phyloP scores from a whole-genome alignment of 805 yeast species.

The Teunomyces tritomae region DNA sequence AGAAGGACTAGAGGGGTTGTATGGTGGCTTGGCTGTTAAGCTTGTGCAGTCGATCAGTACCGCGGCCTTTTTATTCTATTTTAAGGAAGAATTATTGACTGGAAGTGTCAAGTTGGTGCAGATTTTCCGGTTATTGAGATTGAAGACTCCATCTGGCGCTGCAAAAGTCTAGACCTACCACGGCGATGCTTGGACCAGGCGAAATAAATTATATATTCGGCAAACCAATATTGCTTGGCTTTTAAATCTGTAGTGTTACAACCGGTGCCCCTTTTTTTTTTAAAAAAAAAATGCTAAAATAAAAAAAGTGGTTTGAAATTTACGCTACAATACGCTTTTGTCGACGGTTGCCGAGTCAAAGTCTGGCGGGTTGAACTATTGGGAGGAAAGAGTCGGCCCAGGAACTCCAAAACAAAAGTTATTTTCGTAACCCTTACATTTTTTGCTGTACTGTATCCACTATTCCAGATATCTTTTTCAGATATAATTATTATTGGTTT shows the following conservation, averaged over 20 bases:
- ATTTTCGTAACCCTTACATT: too few relatives aligned
- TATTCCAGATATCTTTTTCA: too few relatives aligned
- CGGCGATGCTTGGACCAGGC: neutral
- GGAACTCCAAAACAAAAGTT: too few relatives aligned
- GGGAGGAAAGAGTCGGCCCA: too few relatives aligned
- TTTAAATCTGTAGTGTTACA: neutral
- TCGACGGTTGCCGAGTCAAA: too few relatives aligned
- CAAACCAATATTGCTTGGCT: neutral
- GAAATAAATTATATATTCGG: neutral
- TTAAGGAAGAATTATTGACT: constrained; percentile 78
- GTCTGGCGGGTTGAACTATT: too few relatives aligned
- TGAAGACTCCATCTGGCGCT: constrained; percentile 14
- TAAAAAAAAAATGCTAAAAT: too few relatives aligned
- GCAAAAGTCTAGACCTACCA: neutral
- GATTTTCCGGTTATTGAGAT: constrained; percentile 28
- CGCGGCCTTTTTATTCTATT: constrained; percentile 86
- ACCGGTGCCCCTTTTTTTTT: neutral
- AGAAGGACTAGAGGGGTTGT: constrained; percentile 77
- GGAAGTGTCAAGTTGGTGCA: constrained; percentile 56
- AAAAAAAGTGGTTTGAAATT: neutral
- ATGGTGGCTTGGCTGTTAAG: constrained; percentile 79
- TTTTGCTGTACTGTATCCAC: too few relatives aligned
- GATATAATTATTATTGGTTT: too few relatives aligned
- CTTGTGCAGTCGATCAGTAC: constrained; percentile 80
- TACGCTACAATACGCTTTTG: too few relatives aligned